Evolutionary conservation across 345 rosid species (phyloP).

Genomic region (Hypericum perforatum): DNA sequence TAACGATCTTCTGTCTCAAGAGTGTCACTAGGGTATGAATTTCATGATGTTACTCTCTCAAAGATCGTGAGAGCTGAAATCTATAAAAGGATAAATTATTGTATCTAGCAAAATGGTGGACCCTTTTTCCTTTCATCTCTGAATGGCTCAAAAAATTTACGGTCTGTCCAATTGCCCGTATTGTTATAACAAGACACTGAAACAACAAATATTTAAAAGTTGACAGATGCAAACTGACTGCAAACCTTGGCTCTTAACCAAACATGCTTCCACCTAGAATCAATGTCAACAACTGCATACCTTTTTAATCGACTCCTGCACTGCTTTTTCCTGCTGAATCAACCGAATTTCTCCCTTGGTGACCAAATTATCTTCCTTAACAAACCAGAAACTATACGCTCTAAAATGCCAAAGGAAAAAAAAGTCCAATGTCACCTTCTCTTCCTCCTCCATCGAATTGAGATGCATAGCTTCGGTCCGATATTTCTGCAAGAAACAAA

Average conservation of each 20-base stretch:
- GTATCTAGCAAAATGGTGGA: no score
- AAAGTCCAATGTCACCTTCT: constrained; percentile 34
- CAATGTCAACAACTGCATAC: constrained; percentile 20
- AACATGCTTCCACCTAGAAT: neutral
- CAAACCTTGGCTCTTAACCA: neutral
- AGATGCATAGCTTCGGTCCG: constrained; percentile 38
- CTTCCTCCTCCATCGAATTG: constrained; percentile 36
- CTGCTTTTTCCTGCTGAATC: constrained; percentile 19
- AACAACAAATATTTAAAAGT: constrained; percentile 11
- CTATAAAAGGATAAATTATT: no score
- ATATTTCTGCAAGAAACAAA: constrained; percentile 50
- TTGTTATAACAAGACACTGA: no score
- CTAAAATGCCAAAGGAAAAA: neutral
- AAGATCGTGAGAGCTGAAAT: no score
- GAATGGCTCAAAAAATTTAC: no score
- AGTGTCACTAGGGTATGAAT: no score
- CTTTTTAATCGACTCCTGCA: constrained; percentile 27
- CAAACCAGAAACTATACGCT: constrained; percentile 14
- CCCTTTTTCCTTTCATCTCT: no score
- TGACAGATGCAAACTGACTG: neutral
- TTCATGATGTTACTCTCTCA: no score
- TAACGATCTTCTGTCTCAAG: no score
- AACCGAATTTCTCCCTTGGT: neutral
- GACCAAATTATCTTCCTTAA: constrained; percentile 16
- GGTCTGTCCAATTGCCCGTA: no score